Evolutionary conservation across 257 asterid genomes (phyloP), one percentile per base, ranked within the genome.

Genomic region (Dorcoceras hygrometricum): DNA sequence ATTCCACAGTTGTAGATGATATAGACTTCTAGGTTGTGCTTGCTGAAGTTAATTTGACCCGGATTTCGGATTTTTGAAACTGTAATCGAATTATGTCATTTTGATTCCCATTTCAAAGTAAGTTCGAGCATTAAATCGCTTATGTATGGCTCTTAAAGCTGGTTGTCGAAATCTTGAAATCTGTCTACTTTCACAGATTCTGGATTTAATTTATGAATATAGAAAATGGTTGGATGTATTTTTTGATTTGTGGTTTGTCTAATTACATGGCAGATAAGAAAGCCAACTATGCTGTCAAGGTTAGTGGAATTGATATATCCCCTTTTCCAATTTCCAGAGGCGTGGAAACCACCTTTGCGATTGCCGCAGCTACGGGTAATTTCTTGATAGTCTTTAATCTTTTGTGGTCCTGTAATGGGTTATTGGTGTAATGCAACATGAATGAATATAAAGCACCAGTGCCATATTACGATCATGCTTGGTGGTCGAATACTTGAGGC

Each of bases 241-340:
- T 8, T 11, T 39, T 53, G 67, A 23, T 29, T 22, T 11, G 31
- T 4, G 16, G 22, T 8, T 70, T 29, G n/a, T 59, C 19, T 56
- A 16, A 43, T 64, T 57, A 19, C 14, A n/a, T 14, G 27, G 72
- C 70, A 76, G 77, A 73, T 67, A 76, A 73, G 78, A 63, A 62
- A 66, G 78, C 57, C 9, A 46, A 72, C 10, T 77, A 81, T 70
- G 69, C 9, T 58, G 86, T 81, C 12, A 81, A 72, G 68, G 83
- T 72, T 65, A 75, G 71, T 67, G 81, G 81, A 55, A 73, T 81
- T 4, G 86, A 75, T 7, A 81, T 81, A 55, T 43, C 78, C 50
- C 83, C 83, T 57, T 77, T 27, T 72, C 85, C 85, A 48, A 74
- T 77, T 18, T 59, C 69, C 31, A 71, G 81, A 62, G 75, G 66